Base-by-base conservation (phyloP, 129 eudicot genomes). In the Tanacetum coccineum region DNA sequence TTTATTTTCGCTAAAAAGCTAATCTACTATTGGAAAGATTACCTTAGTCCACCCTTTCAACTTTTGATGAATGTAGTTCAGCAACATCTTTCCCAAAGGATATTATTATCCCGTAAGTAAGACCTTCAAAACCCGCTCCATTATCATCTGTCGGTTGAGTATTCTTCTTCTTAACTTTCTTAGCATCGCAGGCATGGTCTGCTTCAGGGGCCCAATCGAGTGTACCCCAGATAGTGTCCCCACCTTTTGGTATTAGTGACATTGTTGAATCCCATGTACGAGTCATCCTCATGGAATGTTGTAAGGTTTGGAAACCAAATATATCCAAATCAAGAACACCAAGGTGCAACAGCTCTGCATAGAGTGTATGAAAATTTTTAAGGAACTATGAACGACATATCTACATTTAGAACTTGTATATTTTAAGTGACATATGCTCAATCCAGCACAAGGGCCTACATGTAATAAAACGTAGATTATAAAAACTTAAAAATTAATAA, bases 221-320 rank as follows among this genome's bases (percentile, higher is more conserved):
- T 30, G 46, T n/a, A 32, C 65, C 47, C 65, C 46, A 59, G 12
- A 59, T 59, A 47, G 20, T 3, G 15, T 59, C 65, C 45, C 65
- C 65, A 32, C 65, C 65, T 59, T 59, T 59, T 32, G 65, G 65
- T 59, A 59, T 59, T 32, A 59, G 13, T 13, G 65, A 59, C 65
- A 32, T 59, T 6, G 65, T 59, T 32, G 65, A 59, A 32, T 59
- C 65, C 25, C 65, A 59, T 9, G 47, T 59, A 6, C 65, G 65
- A 2, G 45, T 59, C 65, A 59, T 59, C 46, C 47, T 59, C 65
- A 59, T 59, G 6, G 46, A 21, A 32, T 59, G 65, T 32, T 59
- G 65, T 12, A 59, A n/a, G 6, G 47, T 59, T 32, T 59, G 65
- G 21, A 59, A 28, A 32, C 46, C 46, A 59, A 59, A 59, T n/a